Base-by-base conservation (phyloP, 1,284 basidiomycete genomes). In the Microbotryum saponariae region DNA sequence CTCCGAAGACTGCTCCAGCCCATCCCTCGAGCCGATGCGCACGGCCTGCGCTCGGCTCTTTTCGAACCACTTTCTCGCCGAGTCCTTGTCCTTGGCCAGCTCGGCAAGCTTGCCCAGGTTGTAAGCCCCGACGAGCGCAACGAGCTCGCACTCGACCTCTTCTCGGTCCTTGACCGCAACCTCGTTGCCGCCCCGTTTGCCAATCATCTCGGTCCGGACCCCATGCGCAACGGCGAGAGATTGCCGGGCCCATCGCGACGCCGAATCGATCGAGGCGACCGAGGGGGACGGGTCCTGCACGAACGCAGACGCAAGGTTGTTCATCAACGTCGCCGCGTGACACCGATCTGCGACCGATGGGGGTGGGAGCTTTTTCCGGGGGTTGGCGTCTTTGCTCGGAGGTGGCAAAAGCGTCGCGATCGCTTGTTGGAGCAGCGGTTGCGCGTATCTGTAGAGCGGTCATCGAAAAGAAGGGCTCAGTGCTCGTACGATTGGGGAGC, bases 271-370 rank as follows among this genome's bases (percentile, higher is more conserved):
- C 18, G 47, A 27, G 2, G 25, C 16, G 8, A 48, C 12, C 6
- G 56, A 48, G 33, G 67, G 62, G 8, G 59, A 59, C 18, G 64
- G 51, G 1, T 58, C 60, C 10, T 60, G 25, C 37, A 69, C 65
- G 49, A 67, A 58, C 5, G 65, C 51, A 4, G 67, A 69, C 4
- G 67, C 61, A 21, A 69, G 58, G 59, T 69, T 69, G 59, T 69
- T 69, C 67, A 69, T 69, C 64, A 65, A 54, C 25, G 67, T 69
- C 6, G 67, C 62, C 14, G 67, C 67, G 37, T 69, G 67, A 50
- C 67, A 69, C 5, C 65, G 55, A 7, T 52, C 56, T 1, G 62
- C 25, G 33, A 66, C 59, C 0, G 65, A 61, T 10, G 62, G 64
- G 0, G 42, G 23, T 1, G 63, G 50, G 14, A 48, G 25, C 12